These are phyloP conservation scores for Penicillium turbatum DNA, from an alignment of 495 filamentous ascomycete genomes.

Conservation along the genomic window DNA sequence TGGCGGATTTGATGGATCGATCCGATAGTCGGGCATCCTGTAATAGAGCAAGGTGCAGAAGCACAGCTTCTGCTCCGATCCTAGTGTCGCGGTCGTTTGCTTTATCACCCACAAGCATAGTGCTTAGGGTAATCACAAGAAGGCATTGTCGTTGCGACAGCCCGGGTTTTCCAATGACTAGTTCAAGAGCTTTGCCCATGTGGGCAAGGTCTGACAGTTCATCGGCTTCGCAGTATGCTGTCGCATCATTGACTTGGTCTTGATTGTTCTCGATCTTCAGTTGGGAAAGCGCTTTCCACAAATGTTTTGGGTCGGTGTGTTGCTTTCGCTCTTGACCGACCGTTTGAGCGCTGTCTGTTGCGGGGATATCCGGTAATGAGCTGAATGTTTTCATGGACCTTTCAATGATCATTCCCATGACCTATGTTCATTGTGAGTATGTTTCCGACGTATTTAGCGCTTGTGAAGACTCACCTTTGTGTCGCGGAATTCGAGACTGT, in stretches of 20 bases:
- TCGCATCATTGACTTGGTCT: not conserved
- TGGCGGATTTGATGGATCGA: not conserved
- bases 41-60: not conserved
- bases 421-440: not conserved
- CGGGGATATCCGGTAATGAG: not conserved
- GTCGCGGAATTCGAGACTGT: slow-evolving; percentile 54
- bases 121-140: not conserved
- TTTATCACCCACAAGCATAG: not conserved
- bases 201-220: not conserved
- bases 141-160: not conserved
- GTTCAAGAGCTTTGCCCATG: not conserved
- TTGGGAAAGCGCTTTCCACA: not conserved
- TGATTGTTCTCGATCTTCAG: not conserved
- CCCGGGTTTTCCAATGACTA: not conserved
- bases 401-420: slow-evolving; percentile 49
- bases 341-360: not conserved
- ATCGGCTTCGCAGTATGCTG: too few relatives aligned
- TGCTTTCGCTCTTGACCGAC: not conserved
- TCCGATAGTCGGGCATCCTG: not conserved
- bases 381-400: not conserved
- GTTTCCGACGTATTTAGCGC: not conserved
- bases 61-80: not conserved
- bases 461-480: slow-evolving; percentile 47
- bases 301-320: not conserved
- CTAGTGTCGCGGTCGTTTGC: not conserved